phyloP scores from a whole-genome alignment of 2,329 filamentous ascomycete species.

The Trichophyton benhamiae region DNA sequence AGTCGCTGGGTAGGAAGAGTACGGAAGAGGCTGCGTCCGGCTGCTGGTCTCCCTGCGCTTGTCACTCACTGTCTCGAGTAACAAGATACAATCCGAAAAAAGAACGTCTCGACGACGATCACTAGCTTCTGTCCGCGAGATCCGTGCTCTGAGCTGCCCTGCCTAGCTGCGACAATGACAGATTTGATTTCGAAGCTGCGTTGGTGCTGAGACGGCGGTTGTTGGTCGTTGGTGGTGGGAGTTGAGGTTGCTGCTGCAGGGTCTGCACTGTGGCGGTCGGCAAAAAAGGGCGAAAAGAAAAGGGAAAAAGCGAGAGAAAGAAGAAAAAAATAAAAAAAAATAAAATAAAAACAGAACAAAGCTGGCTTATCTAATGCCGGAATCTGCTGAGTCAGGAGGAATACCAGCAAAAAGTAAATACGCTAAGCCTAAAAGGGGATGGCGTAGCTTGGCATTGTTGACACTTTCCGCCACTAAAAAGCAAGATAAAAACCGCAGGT shows the following conservation, averaged over 20 bases:
- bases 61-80: not conserved
- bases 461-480: not conserved
- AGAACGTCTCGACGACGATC: not conserved
- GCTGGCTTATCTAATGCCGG: not conserved
- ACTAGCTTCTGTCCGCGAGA: not conserved
- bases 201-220: not conserved
- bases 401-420: not conserved
- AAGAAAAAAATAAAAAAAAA: not conserved
- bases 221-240: not conserved
- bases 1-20: conserved; percentile 18
- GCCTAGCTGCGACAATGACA: not conserved
- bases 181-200: not conserved
- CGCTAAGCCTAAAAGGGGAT: not conserved
- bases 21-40: conserved; percentile 1
- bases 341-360: not conserved
- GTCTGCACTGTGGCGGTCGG: not conserved
- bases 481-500: not conserved
- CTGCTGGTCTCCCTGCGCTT: not conserved
- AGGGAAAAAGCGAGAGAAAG: not conserved
- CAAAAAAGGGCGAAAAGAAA: not conserved
- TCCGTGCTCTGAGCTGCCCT: not conserved
- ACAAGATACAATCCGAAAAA: not conserved
- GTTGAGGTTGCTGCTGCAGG: not conserved
- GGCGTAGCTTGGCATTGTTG: not conserved
- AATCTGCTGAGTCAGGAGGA: not conserved